Evolutionary conservation across 495 filamentous ascomycete genomes (phyloP), one percentile per base, ranked within the genome.

Genomic region (Rusavskia elegans): DNA sequence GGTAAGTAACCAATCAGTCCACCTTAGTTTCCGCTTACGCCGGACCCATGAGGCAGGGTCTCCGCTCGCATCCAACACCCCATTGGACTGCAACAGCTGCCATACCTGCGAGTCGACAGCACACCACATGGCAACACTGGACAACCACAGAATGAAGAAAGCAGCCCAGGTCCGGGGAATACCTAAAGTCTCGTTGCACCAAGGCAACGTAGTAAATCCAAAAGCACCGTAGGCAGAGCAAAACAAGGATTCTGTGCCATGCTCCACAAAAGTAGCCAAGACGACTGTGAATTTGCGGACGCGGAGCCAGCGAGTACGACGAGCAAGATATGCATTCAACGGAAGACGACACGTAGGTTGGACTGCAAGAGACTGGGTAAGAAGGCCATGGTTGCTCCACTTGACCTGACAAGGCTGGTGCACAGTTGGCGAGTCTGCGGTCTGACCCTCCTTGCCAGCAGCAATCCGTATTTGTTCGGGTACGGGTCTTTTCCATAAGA

Each of bases 211-310:
- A 0, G 85, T 94, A 20, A 86, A 54, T 0, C 79, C 88, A 63
- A 80, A 95, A 0, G 85, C 78, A 25, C 89, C 80, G 60, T 94
- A 85, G 2, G 82, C 62, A 16, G 80, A 87, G 64, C 87, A 92
- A 0, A 95, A 60, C 13, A 97, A 68, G n/a, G 81, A 84, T 66
- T 97, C 93, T 2, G 92, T 92, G 2, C 87, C 89, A 0, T 89
- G 90, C 58, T 99, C 93, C n/a, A 95, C 83, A 1, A 96, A 68
- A 0, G 93, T 96, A 0, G 93, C 93, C 0, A 83, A 71, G 17
- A 84, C 70, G 30, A 96, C 90, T 5, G 89, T 95, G 72, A 86
- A 99, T 62, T 97, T 99, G 30, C 93, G 74, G 3, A 95, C 93
- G 0, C 93, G 79, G 17, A 96, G 68, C 93, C 93, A 99, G 41